Conservation (phyloP, 805 yeast genomes). For the Lipomyces spencermartinsiae region DNA sequence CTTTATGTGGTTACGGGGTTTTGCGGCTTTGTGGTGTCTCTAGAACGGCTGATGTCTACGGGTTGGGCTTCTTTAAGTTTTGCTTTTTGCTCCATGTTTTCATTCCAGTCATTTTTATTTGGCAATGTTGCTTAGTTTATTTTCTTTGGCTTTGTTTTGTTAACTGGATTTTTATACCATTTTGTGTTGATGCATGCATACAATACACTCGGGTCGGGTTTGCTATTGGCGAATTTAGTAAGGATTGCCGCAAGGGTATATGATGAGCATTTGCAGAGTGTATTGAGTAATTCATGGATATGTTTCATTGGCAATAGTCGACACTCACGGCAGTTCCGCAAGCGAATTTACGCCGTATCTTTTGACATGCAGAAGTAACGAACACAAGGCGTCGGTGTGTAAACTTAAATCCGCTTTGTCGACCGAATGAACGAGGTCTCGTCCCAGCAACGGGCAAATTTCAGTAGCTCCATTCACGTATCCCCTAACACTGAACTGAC, state of each 20-base stretch:
- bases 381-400: no score
- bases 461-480: not conserved
- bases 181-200: not conserved
- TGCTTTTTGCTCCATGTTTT: not conserved
- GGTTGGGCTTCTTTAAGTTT: not conserved
- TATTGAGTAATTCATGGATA: not conserved
- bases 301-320: not conserved
- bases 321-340: not conserved
- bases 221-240: not conserved
- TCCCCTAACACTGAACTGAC: not conserved
- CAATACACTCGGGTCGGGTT: not conserved
- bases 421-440: no score
- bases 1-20: not conserved
- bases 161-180: not conserved
- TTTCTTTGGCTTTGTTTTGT: not conserved
- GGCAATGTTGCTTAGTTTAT: not conserved
- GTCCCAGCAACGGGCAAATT: not conserved
- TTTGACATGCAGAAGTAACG: not conserved
- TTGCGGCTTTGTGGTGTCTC: not conserved
- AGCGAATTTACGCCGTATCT: not conserved
- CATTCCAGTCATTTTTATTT: not conserved
- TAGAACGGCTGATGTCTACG: not conserved
- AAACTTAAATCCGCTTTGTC: not conserved
- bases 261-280: not conserved
- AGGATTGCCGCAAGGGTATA: not conserved